phyloP scores from a whole-genome alignment of 2,329 filamentous ascomycete species.

The Sarocladiaceae sp. region DNA sequence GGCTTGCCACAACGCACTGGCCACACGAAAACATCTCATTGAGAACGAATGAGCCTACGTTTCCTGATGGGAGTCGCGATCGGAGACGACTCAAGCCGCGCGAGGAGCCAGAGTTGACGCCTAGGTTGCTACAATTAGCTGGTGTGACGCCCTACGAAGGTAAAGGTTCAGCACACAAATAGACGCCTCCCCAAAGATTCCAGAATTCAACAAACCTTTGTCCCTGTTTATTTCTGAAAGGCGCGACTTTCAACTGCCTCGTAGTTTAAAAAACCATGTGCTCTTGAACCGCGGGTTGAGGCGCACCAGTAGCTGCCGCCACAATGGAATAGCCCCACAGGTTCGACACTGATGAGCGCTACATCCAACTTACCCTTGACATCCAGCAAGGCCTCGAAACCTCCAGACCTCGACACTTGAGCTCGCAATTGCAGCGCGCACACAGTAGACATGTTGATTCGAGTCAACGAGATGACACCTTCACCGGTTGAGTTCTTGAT shows the following conservation, averaged over 20 bases:
- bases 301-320: neutral
- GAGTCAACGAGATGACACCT: neutral
- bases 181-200: too few relatives aligned
- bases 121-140: too few relatives aligned
- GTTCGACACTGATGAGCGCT: neutral
- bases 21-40: too few relatives aligned
- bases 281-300: neutral
- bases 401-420: neutral
- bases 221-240: neutral
- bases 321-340: neutral
- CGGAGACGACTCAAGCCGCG: too few relatives aligned
- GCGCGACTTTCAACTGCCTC: neutral
- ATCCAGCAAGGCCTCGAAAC: neutral
- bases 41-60: too few relatives aligned
- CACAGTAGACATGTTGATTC: neutral
- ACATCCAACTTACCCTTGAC: conserved; percentile 1
- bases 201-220: too few relatives aligned
- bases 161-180: too few relatives aligned
- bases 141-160: too few relatives aligned
- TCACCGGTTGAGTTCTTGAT: conserved; percentile 1
- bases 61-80: too few relatives aligned
- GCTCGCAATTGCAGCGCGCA: neutral
- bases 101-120: too few relatives aligned
- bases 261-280: neutral
- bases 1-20: conserved; percentile 25